Base-by-base conservation (phyloP, 2,329 filamentous ascomycete species). In the Fusarium annulatum region DNA sequence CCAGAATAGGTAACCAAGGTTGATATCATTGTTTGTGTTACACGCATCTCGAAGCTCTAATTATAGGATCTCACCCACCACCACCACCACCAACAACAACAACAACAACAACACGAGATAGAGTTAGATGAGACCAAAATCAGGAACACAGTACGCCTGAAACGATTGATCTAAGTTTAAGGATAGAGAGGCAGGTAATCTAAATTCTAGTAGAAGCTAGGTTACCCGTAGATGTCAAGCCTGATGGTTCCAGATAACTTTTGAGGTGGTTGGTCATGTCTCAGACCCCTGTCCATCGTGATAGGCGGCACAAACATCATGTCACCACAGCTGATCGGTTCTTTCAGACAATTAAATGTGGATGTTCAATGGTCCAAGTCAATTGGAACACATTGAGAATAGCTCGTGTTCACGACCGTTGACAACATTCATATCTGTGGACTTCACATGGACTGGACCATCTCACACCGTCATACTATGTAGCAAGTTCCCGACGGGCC, bases 401-500 rank as follows among this genome's bases (percentile, higher is more conserved):
- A 39, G 30, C 41, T 46, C 41, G 53, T 38, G 18, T 46, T 59
- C 39, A 61, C 36, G 36, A 14, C 48, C 19, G 21, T 60, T 60
- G 34, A 21, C 38, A 62, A 28, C 33, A 21, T 52, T 62, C 56
- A 60, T 30, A 30, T 33, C 26, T 48, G n/a, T 48, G 33, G 46
- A 21, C 53, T 55, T 59, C 34, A 59, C 34, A 48, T 63, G 11
- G 33, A 33, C 33, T 52, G 41, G 55, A 45, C 45, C 46, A 57
- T 53, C 28, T 68, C 46, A 53, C 62, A 58, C 66, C 43, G 45
- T 72, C 46, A 69, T 48, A 33, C 33, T 33, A 33, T 33, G 33
- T 33, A 56, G 52, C 57, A 72, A 72, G 60, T 53, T 74, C 67
- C 71, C 71, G 71, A 52, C 67, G 71, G 71, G 67, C 71, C 71